These are phyloP conservation scores for Thymus mandschuricus DNA, from an alignment of 257 asterid species.

Conservation along the genomic window DNA sequence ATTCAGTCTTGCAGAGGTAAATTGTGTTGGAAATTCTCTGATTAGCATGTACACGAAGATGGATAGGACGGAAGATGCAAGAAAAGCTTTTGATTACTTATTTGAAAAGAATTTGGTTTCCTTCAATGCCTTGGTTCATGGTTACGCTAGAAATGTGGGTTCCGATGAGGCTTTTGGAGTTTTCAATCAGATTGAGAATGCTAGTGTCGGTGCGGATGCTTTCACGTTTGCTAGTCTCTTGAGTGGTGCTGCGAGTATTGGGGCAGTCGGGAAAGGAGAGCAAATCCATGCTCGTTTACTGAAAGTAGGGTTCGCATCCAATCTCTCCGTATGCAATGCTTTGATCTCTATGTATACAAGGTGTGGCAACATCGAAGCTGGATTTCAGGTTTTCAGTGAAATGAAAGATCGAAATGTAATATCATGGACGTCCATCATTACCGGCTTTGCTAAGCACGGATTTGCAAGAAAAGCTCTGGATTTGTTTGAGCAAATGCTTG, in stretches of 20 bases:
- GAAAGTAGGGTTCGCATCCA: constrained; percentile 64
- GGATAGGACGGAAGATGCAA: constrained; percentile 78
- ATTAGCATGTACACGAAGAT: constrained; percentile 77
- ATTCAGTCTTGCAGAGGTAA: constrained; percentile 62
- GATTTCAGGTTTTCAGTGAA: constrained; percentile 57
- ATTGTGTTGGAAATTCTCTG: constrained; percentile 83
- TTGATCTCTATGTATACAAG: constrained; percentile 89
- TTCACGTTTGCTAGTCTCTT: constrained; percentile 87
- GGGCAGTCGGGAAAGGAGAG: constrained; percentile 92
- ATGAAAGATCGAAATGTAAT: constrained; percentile 61
- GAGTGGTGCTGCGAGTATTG: constrained; percentile 94
- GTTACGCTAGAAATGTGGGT: constrained; percentile 52
- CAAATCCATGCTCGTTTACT: constrained; percentile 78
- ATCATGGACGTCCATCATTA: constrained; percentile 93
- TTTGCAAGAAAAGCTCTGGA: constrained; percentile 62
- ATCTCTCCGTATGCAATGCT: constrained; percentile 66
- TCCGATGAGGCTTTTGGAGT: constrained; percentile 63
- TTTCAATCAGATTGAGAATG: constrained; percentile 49
- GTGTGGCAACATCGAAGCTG: constrained; percentile 86
- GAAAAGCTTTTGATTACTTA: constrained; percentile 73
- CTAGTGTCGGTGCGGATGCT: constrained; percentile 61
- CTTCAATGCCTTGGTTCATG: constrained; percentile 65
- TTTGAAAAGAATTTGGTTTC: constrained; percentile 83
- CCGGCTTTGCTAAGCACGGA: constrained; percentile 90
- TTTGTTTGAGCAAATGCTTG: constrained; percentile 64